phyloP scores from a whole-genome alignment of 208 protist species.

The Trypanosoma melophagium region DNA sequence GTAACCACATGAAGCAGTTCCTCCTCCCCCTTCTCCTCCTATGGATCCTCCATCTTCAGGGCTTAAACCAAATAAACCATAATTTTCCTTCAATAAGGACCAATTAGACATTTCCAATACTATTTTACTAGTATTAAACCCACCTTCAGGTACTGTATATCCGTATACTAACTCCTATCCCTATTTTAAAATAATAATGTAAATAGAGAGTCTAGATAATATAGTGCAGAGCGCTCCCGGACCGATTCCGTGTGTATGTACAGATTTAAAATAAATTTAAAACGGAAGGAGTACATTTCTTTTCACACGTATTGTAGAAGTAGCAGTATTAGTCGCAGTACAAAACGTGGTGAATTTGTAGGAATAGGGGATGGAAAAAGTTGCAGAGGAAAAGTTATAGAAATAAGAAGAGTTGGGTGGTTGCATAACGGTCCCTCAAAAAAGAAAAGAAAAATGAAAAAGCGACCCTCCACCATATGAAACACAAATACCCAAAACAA shows the following conservation, averaged over 20 bases:
- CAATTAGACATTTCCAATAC: slow-evolving; percentile 20
- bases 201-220: too few species aligned
- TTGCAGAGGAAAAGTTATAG: too few species aligned
- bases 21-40: not conserved
- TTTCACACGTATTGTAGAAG: not conserved
- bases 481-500: slow-evolving; percentile 5
- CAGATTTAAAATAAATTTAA: slow-evolving; percentile 3
- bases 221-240: too few species aligned
- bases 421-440: not conserved
- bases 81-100: not conserved
- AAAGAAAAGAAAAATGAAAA: not conserved
- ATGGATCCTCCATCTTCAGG: too few species aligned
- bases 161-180: not conserved
- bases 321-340: not conserved
- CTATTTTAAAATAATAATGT: not conserved
- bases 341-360: not conserved
- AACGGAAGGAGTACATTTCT: slow-evolving; percentile 6
- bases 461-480: not conserved
- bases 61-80: slow-evolving; percentile 5
- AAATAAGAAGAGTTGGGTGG: too few species aligned
- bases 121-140: not conserved
- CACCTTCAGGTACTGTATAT: too few species aligned
- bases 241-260: too few species aligned
- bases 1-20: not conserved
- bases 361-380: too few species aligned